phyloP scores from a whole-genome alignment of 148 eudicot species.

The Vaccinium vitisidaea region DNA sequence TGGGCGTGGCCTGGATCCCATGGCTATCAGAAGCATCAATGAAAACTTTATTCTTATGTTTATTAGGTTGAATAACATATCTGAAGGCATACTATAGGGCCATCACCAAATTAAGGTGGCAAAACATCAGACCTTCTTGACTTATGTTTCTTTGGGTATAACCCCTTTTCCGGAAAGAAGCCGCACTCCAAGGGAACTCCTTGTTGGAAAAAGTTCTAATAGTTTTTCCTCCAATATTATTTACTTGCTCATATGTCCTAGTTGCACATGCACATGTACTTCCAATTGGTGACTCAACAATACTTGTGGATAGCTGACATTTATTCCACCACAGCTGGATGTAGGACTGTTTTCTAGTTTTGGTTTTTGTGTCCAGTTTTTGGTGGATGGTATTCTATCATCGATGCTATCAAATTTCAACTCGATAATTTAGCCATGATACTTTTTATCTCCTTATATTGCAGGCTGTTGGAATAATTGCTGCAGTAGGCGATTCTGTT shows the following conservation, averaged over 20 bases:
- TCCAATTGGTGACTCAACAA: neutral
- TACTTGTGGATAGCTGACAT: neutral
- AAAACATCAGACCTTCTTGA: neutral
- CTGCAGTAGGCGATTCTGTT: slow-evolving; percentile 76
- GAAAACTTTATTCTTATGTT: neutral
- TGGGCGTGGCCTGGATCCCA: neutral
- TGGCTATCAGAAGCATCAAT: neutral
- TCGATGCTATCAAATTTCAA: neutral
- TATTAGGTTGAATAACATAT: neutral
- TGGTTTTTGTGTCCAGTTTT: neutral
- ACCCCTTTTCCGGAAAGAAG: neutral
- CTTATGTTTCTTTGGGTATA: neutral
- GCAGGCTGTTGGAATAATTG: slow-evolving; percentile 95
- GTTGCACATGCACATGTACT: neutral
- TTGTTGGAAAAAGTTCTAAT: neutral
- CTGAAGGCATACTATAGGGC: neutral
- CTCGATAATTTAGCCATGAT: neutral
- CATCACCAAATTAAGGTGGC: neutral
- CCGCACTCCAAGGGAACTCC: neutral
- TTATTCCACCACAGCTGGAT: neutral
- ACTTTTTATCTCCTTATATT: slow-evolving; percentile 8
- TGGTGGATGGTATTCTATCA: neutral
- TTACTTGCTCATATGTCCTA: neutral
- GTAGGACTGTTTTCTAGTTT: neutral
- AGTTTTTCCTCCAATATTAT: neutral